Evolutionary conservation across 208 protist genomes (phyloP).

Genomic region (Entamoeba histolytica): DNA sequence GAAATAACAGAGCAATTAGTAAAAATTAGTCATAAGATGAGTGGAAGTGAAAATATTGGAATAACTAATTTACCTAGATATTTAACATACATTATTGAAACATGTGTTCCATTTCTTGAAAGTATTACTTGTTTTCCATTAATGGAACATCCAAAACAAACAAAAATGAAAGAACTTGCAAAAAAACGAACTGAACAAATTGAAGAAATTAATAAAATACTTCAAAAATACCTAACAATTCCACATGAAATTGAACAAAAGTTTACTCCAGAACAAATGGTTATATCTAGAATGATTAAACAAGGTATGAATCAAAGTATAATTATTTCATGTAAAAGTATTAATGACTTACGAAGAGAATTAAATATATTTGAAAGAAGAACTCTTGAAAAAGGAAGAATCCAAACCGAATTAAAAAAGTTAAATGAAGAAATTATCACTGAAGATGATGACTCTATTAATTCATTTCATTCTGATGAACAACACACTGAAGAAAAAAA

Average conservation of each 20-base stretch:
- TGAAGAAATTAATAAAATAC: not conserved
- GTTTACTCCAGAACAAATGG: not conserved
- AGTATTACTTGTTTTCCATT: not conserved
- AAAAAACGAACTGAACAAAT: not conserved
- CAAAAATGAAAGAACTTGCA: not conserved
- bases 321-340: not conserved
- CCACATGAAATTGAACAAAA: not conserved
- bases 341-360: not conserved
- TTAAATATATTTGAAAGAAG: not conserved
- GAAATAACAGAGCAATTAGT: not conserved
- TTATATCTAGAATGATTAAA: not conserved
- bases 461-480: too few relatives aligned
- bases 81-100: not conserved
- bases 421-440: not conserved
- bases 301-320: not conserved
- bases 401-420: not conserved
- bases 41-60: not conserved
- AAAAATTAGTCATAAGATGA: not conserved
- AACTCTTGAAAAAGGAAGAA: not conserved
- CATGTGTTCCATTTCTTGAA: not conserved
- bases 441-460: not conserved
- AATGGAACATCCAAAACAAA: not conserved
- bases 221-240: not conserved
- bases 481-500: too few relatives aligned
- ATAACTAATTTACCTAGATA: not conserved